A percentile compares a stretch with the other conserved stretches of the same genome.
Conservation (phyloP, 1,284 basidiomycete genomes). For the Inonotus hispidus region DNA sequence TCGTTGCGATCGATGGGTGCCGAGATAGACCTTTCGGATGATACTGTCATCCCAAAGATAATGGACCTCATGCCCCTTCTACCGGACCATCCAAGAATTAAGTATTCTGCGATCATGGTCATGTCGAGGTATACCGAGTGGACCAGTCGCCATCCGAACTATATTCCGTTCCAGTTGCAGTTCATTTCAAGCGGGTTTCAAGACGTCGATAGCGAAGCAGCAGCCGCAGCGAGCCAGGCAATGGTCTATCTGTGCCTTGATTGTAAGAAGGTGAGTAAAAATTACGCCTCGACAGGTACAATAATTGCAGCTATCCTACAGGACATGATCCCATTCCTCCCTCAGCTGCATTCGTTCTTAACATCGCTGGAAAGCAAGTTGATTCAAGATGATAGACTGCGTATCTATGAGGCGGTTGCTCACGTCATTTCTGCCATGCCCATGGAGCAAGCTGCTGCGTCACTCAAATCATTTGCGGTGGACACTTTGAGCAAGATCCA, state of each 20-base stretch:
- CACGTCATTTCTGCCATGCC: constrained; percentile 93
- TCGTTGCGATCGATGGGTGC: constrained; percentile 99
- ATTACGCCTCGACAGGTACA: not conserved
- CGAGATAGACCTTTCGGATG: constrained; percentile 81
- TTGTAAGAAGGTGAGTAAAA: constrained; percentile 68
- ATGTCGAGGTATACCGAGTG: constrained; percentile 97
- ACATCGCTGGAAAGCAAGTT: constrained; percentile 73
- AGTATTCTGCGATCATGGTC: constrained; percentile 93
- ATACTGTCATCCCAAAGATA: constrained; percentile 87
- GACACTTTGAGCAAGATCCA: constrained; percentile 73
- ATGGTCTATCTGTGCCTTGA: constrained; percentile 97
- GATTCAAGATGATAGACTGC: constrained; percentile 80
- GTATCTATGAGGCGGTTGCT: constrained; percentile 94
- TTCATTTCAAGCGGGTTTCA: constrained; percentile 94
- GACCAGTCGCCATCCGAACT: constrained; percentile 87
- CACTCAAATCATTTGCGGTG: constrained; percentile 78
- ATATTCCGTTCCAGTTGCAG: constrained; percentile 81
- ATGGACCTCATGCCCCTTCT: constrained; percentile 92
- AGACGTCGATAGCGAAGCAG: constrained; percentile 74
- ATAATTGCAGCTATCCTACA: constrained; percentile 25
- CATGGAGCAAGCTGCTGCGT: constrained; percentile 77
- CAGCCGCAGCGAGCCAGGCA: constrained; percentile 92
- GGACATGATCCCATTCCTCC: constrained; percentile 90
- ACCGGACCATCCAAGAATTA: constrained; percentile 87
- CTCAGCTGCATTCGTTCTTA: constrained; percentile 89